These are phyloP conservation scores for Stenogyne calaminthoides DNA, from an alignment of 305 asterid genomes.

Conservation along the genomic window DNA sequence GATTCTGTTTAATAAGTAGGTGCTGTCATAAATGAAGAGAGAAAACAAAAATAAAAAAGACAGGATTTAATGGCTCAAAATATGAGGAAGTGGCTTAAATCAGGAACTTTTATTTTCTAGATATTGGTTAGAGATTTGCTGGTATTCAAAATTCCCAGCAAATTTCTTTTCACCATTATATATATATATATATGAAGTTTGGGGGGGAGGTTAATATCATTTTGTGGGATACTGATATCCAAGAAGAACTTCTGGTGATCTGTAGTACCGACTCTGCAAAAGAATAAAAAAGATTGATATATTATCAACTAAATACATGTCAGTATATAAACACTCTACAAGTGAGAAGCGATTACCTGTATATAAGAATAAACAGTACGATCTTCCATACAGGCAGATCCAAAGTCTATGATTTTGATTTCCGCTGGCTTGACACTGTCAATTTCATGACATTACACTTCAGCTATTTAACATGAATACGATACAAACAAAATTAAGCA, in stretches of 20 bases:
- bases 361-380: slow-evolving; percentile 96
- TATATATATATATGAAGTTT: neutral
- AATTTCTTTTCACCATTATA: neutral
- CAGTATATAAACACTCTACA: slow-evolving; percentile 23
- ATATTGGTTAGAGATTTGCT: slow-evolving; percentile 17
- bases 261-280: slow-evolving; percentile 94
- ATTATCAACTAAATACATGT: slow-evolving; percentile 27
- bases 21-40: slow-evolving; percentile 4
- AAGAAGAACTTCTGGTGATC: slow-evolving; percentile 99
- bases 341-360: slow-evolving; percentile 55
- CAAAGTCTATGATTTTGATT: slow-evolving; percentile 96
- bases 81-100: slow-evolving; percentile 8
- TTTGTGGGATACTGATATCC: slow-evolving; percentile 96
- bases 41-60: neutral
- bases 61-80: slow-evolving; percentile 20
- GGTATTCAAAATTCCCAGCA: slow-evolving; percentile 19
- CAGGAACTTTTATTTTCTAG: slow-evolving; percentile 20
- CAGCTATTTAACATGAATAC: slow-evolving; percentile 33
- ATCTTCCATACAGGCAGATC: slow-evolving; percentile 98
- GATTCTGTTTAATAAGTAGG: slow-evolving; percentile 19
- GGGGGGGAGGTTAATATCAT: slow-evolving; percentile 13
- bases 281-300: slow-evolving; percentile 30
- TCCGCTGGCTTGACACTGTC: slow-evolving; percentile 93
- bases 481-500: slow-evolving; percentile 29
- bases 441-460: slow-evolving; percentile 36